Conservation (phyloP, 2,329 filamentous ascomycete genomes). For the Aspergillus hortae region DNA sequence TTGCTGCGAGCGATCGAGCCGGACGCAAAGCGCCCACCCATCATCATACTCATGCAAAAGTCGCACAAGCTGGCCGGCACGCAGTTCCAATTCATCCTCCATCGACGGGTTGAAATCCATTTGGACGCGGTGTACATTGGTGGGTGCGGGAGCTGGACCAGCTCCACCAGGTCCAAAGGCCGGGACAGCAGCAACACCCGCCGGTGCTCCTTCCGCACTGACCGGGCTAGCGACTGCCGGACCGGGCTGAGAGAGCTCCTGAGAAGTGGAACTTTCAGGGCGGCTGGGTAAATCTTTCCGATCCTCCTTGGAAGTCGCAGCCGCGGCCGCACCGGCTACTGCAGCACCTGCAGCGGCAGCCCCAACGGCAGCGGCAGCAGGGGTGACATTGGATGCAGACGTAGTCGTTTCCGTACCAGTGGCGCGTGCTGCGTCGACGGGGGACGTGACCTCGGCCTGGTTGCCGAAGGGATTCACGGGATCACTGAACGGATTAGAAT, state of each 20-base stretch:
- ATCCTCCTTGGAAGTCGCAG: conserved; percentile 25
- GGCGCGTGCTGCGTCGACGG: conserved; percentile 7
- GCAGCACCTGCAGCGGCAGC: conserved; percentile 40
- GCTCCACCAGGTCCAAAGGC: conserved; percentile 20
- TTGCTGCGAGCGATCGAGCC: conserved; percentile 84
- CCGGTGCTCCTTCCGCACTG: conserved; percentile 18
- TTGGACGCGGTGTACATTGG: conserved; percentile 84
- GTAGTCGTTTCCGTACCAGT: conserved; percentile 15
- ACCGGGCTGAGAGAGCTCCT: conserved; percentile 19
- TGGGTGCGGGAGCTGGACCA: conserved; percentile 50
- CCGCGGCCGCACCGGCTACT: conserved; percentile 38
- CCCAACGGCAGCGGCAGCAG: conserved; percentile 33
- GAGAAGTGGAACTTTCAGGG: conserved; percentile 19
- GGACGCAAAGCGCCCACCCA: conserved; percentile 92
- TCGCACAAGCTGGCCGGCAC: conserved; percentile 77
- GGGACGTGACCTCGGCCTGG: conserved; percentile 49
- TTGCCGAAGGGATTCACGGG: conserved; percentile 69
- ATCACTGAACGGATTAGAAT: conserved; percentile 48
- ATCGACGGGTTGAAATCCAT: conserved; percentile 91
- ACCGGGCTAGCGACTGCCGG: conserved; percentile 22
- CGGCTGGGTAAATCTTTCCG: conserved; percentile 18
- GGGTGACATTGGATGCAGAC: conserved; percentile 19
- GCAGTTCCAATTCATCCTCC: conserved; percentile 83
- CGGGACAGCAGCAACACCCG: conserved; percentile 10
- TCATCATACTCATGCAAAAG: conserved; percentile 96